Conservation (phyloP, 2,329 filamentous ascomycete genomes). For the Cercospora brassicicola region DNA sequence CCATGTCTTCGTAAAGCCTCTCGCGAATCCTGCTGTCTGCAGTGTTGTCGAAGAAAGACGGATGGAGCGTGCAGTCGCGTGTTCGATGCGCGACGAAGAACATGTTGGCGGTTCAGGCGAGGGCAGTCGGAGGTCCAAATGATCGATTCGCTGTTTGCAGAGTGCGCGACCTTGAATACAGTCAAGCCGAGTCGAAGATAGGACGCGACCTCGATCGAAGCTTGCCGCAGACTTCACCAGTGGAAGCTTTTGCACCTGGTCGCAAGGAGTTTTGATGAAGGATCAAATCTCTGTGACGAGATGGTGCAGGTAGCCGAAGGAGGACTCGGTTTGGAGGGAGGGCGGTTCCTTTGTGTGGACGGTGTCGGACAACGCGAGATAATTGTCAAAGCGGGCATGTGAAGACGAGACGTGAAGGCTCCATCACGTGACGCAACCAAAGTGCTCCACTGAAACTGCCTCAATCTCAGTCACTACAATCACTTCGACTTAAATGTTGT, state of each 20-base stretch:
- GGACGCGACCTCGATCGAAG: background rate
- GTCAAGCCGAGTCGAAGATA: background rate
- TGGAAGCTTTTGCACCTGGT: background rate
- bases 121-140: background rate
- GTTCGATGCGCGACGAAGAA: conserved; percentile 98
- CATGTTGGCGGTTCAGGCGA: conserved; percentile 56
- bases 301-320: background rate
- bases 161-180: background rate
- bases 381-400: background rate
- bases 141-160: background rate
- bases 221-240: conserved; percentile 1
- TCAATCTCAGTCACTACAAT: background rate
- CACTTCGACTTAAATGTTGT: background rate
- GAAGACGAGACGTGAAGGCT: background rate
- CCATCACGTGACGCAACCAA: background rate
- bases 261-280: background rate
- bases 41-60: conserved; percentile 92
- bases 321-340: background rate
- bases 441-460: background rate
- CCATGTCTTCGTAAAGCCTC: conserved; percentile 87
- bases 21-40: conserved; percentile 89
- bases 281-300: background rate
- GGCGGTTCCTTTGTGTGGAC: background rate
- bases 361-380: background rate
- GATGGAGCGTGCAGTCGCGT: conserved; percentile 90